phyloP scores from a whole-genome alignment of 2,329 filamentous ascomycete species.

The Aspergillus brasiliensis region DNA sequence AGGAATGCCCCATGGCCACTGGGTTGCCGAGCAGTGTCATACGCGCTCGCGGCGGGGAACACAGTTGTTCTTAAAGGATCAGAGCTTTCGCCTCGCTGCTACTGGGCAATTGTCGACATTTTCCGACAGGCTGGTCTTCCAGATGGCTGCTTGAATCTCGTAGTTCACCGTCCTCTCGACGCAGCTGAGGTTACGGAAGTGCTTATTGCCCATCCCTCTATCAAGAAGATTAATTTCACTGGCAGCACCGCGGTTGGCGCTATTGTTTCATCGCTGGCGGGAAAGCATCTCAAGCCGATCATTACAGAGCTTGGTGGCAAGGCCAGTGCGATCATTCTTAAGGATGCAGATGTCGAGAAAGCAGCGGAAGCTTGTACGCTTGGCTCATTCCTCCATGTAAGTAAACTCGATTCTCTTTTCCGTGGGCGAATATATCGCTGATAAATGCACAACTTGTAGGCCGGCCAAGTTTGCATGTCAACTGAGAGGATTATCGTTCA shows the following conservation, averaged over 20 bases:
- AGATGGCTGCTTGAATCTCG: slow-evolving; percentile 68
- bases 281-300: not conserved
- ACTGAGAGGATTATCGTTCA: no score
- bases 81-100: slow-evolving; percentile 1
- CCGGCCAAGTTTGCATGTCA: slow-evolving; percentile 35
- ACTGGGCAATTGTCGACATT: slow-evolving; percentile 46
- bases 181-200: slow-evolving; percentile 38
- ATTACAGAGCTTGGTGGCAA: slow-evolving; percentile 2
- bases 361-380: slow-evolving; percentile 37
- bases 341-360: not conserved
- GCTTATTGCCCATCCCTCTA: not conserved
- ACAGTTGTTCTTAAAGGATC: not conserved
- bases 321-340: not conserved
- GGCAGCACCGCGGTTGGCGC: not conserved
- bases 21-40: no score
- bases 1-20: no score
- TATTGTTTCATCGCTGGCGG: not conserved
- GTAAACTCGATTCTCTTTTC: slow-evolving; percentile 68
- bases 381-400: slow-evolving; percentile 60
- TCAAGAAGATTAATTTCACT: slow-evolving; percentile 8
- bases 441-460: not conserved
- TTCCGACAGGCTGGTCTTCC: slow-evolving; percentile 73
- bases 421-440: not conserved
- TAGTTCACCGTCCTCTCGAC: slow-evolving; percentile 54
- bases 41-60: no score